Percentiles rank a stretch among this genome's conserved stretches.
Conservation (phyloP, 495 filamentous ascomycete genomes). For the Clohesyomyces aquaticus region DNA sequence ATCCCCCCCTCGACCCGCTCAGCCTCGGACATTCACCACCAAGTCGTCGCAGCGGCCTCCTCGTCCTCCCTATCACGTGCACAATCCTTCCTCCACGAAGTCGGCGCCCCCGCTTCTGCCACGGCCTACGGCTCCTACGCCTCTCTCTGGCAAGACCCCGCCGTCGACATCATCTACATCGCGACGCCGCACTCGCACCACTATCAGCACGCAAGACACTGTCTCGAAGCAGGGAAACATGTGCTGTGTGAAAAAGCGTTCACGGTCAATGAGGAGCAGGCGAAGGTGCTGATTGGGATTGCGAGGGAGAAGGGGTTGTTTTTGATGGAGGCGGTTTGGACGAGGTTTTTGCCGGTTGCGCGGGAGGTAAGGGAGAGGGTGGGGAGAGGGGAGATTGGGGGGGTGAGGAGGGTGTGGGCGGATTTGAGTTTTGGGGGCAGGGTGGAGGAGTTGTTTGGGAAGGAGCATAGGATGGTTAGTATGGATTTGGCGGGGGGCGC, state of each 20-base stretch:
- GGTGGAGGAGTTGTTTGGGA: slow-evolving; percentile 57
- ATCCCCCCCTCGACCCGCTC: slow-evolving; percentile 71
- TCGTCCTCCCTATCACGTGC: slow-evolving; percentile 72
- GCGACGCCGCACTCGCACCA: slow-evolving; percentile 96
- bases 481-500: slow-evolving; percentile 82
- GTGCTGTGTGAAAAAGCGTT: slow-evolving; percentile 94
- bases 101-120: slow-evolving; percentile 64
- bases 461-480: slow-evolving; percentile 80
- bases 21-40: slow-evolving; percentile 75
- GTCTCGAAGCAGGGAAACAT: slow-evolving; percentile 79
- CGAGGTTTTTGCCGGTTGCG: slow-evolving; percentile 82
- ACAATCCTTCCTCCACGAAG: slow-evolving; percentile 68
- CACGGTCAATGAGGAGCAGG: slow-evolving; percentile 84
- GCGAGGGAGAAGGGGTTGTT: slow-evolving; percentile 80
- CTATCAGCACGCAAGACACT: slow-evolving; percentile 86
- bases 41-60: slow-evolving; percentile 79
- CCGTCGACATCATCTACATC: slow-evolving; percentile 88
- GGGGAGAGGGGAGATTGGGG: slow-evolving; percentile 69
- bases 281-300: slow-evolving; percentile 71
- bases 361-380: slow-evolving; percentile 76
- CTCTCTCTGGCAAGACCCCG: slow-evolving; percentile 73
- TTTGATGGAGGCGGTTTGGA: slow-evolving; percentile 98
- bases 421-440: slow-evolving; percentile 64
- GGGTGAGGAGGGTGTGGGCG: slow-evolving; percentile 74
- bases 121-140: slow-evolving; percentile 81